A percentile compares a stretch with the other conserved stretches of the same genome.
These are phyloP conservation scores for Coelastrella sp. DNA, from an alignment of 139 green algal genomes.

Conservation along the genomic window DNA sequence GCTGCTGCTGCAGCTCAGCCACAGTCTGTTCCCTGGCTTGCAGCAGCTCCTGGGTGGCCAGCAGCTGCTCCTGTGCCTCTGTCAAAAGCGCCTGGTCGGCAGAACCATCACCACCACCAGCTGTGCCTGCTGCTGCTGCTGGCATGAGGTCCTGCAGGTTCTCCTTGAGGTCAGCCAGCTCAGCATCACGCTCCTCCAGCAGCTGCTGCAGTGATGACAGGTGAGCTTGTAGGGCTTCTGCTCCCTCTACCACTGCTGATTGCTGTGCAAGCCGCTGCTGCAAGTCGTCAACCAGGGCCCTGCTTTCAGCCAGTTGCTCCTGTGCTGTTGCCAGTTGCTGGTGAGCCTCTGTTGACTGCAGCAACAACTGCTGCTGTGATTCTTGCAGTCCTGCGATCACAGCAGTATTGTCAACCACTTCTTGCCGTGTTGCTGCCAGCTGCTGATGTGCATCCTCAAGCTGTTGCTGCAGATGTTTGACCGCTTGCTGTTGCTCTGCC, in stretches of 20 bases:
- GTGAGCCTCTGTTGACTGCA: neutral
- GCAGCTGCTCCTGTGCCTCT: neutral
- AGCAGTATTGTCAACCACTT: neutral
- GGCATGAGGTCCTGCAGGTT: conserved; percentile 33
- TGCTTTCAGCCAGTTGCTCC: neutral
- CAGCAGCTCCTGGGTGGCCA: neutral
- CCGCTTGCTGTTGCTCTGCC: conserved; percentile 5
- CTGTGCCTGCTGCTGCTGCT: conserved; percentile 1
- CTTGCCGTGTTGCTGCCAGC: conserved; percentile 4
- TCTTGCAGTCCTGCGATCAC: neutral
- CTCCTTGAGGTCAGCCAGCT: conserved; percentile 38
- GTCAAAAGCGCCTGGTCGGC: neutral
- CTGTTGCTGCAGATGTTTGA: conserved; percentile 11
- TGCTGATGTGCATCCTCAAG: conserved; percentile 1
- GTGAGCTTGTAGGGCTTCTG: conserved; percentile 3
- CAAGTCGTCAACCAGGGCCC: neutral
- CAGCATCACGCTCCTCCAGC: conserved; percentile 21
- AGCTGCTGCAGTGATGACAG: neutral
- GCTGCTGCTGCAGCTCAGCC: conserved; percentile 36
- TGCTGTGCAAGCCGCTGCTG: conserved; percentile 11
- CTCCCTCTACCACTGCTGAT: neutral
- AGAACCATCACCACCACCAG: neutral
- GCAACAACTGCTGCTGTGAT: conserved; percentile 5
- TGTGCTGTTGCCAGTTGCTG: conserved; percentile 15
- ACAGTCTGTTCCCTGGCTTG: neutral